Evolutionary conservation across 139 green algal genomes (phyloP), one percentile per base, ranked within the genome.

Genomic region (Chlorella ohadii): DNA sequence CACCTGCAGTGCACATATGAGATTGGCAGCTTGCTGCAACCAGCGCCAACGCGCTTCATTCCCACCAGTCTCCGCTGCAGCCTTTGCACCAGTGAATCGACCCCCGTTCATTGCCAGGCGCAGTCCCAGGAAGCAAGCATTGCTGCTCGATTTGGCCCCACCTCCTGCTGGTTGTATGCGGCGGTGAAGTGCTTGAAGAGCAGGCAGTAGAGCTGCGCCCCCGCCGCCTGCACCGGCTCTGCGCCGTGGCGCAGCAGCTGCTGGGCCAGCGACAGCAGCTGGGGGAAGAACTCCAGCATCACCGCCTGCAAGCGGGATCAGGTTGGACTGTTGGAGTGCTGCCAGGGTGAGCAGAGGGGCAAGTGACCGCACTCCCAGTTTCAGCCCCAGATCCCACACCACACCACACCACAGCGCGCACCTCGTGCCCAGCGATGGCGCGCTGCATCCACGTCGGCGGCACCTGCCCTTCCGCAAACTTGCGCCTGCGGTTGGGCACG

Each of bases 381-480:
- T n/a, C n/a, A n/a, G n/a, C n/a, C n/a, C n/a, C n/a, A n/a, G n/a
- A n/a, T n/a, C n/a, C n/a, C n/a, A n/a, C n/a, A n/a, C n/a, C n/a
- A n/a, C n/a, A 13, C 51, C 51, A 20, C 19, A 19, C 51, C 51
- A 59, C 51, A 59, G 51, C 51, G 9, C 51, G 51, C 61, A 86
- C 74, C 75, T 88, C 57, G 27, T 90, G 86, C 34, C 84, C 67
- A 12, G 75, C 64, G 4, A 90, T 76, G 13, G 39, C 77, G 31
- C 44, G 71, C 17, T 64, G 28, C 66, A 90, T 59, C 79, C 88
- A 85, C 2, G 28, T 31, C 22, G 39, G 36, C 34, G 84, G 31
- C 33, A 73, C 77, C 39, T 81, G 73, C 16, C 84, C 84, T 41
- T 88, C 81, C 36, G 78, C 74, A 61, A 90, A 87, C 56, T 89